phyloP scores from a whole-genome alignment of 257 asterid species.

The Marsdenia floribunda region DNA sequence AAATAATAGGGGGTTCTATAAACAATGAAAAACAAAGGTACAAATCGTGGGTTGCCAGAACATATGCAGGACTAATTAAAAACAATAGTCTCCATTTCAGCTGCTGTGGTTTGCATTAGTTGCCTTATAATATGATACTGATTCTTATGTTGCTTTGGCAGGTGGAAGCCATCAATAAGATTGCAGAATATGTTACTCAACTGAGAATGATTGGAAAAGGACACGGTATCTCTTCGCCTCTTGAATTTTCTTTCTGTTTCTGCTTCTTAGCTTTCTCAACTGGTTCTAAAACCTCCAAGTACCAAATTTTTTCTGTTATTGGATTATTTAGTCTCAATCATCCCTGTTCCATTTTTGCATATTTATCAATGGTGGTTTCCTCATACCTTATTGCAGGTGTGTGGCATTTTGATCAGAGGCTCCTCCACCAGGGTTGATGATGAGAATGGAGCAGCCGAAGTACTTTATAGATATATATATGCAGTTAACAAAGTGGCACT shows the following conservation, averaged over 20 bases:
- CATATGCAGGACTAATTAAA: no score
- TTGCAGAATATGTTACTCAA: conserved; percentile 69
- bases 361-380: background rate
- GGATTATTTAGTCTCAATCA: no score
- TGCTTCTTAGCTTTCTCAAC: background rate
- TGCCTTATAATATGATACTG: background rate
- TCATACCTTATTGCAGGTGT: conserved; percentile 23
- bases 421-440: conserved; percentile 16
- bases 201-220: conserved; percentile 89
- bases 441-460: background rate
- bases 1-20: background rate
- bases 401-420: conserved; percentile 46
- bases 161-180: conserved; percentile 70
- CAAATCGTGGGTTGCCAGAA: no score
- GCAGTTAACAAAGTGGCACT: background rate
- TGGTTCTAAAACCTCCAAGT: background rate
- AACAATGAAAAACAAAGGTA: background rate
- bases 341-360: background rate
- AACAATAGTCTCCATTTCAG: background rate
- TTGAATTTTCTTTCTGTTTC: background rate
- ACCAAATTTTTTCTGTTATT: background rate
- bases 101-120: background rate
- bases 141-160: conserved; percentile 16
- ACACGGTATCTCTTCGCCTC: conserved; percentile 45
- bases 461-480: background rate